phyloP scores from a whole-genome alignment of 805 yeast genomes.

The Candida ascalaphidarum region DNA sequence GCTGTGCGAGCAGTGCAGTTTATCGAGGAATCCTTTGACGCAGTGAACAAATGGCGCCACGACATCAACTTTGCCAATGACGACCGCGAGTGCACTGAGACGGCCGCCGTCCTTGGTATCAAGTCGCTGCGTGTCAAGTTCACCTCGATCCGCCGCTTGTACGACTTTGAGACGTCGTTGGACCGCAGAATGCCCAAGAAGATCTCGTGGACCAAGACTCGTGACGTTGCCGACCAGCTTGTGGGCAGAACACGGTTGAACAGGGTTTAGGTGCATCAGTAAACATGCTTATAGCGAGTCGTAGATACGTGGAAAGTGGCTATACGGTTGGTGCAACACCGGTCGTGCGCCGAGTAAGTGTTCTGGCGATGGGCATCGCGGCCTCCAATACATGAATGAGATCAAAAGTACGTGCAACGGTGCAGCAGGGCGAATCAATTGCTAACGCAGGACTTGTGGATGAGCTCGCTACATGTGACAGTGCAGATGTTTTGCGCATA shows the following conservation, averaged over 20 bases:
- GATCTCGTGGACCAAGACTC: constrained; percentile 71
- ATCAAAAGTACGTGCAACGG: too few species aligned
- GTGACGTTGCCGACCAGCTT: constrained; percentile 76
- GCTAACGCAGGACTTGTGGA: too few species aligned
- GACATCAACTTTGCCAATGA: constrained; percentile 24
- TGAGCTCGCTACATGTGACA: too few species aligned
- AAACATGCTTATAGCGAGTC: too few species aligned
- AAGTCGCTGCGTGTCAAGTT: constrained; percentile 55
- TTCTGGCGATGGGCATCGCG: too few species aligned
- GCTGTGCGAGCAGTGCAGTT: constrained; percentile 87
- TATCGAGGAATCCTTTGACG: constrained; percentile 47
- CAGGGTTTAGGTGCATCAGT: too few species aligned
- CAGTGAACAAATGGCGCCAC: constrained; percentile 14
- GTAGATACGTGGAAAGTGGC: too few species aligned
- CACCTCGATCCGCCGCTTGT: constrained; percentile 65
- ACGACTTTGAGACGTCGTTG: constrained; percentile 81
- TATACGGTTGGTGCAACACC: too few species aligned
- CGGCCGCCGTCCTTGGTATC: constrained; percentile 44
- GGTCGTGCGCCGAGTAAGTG: too few species aligned
- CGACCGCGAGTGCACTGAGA: constrained; percentile 19
- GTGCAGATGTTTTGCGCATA: too few species aligned
- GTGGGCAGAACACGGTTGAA: constrained; percentile 51
- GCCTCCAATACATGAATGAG: too few species aligned
- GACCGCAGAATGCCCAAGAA: constrained; percentile 79
- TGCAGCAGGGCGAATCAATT: too few species aligned